Base-by-base conservation (phyloP, 2,329 filamentous ascomycete genomes). In the Fusarium paranaense region DNA sequence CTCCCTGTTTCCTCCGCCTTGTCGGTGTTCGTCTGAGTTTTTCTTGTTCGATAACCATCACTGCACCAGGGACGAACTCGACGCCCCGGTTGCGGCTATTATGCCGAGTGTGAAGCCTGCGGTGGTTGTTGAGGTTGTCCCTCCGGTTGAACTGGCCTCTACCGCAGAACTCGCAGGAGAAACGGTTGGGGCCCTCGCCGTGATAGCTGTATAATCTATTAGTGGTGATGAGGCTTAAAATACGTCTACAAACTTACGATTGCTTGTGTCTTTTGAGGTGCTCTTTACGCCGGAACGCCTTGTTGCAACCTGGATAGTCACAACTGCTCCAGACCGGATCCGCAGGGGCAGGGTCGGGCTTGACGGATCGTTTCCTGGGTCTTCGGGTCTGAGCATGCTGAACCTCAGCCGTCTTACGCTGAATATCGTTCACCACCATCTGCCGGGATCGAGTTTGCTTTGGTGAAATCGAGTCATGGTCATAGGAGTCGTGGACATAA, bases 181-280 rank as follows among this genome's bases (percentile, higher is more conserved):
- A 83, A 6, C 52, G 52, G 52, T 57, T 57, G 1, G 52, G 52
- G 4, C 52, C 52, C 32, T 57, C 52, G 14, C 52, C 52, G 8
- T 57, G 52, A 25, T 37, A 57, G 16, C 52, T 57, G 32, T 14
- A 18, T 3, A n/a, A 10, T 32, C 10, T 57, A 33, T 56, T 22
- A 54, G 18, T 32, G 27, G 22, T 33, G 14, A 11, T 32, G 18
- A 4, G 5, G 18, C 1, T 30, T 33, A 20, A 1, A 20, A 20
- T 0, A 10, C 5, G 18, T 40, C 38, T 20, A 11, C 14, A 9
- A 20, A 84, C 86, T 82, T 76, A 89, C 87, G 85, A 86, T 56
- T 83, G 83, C 56, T 85, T 82, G 76, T 90, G 88, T 30, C 88
- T 83, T 80, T 89, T 89, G 22, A 89, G 79, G 69, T 90, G 88